Percentiles rank a stretch among this genome's conserved stretches.
Evolutionary conservation across 257 asterid species (phyloP).

Genomic region (Nicotiana noctiflora): DNA sequence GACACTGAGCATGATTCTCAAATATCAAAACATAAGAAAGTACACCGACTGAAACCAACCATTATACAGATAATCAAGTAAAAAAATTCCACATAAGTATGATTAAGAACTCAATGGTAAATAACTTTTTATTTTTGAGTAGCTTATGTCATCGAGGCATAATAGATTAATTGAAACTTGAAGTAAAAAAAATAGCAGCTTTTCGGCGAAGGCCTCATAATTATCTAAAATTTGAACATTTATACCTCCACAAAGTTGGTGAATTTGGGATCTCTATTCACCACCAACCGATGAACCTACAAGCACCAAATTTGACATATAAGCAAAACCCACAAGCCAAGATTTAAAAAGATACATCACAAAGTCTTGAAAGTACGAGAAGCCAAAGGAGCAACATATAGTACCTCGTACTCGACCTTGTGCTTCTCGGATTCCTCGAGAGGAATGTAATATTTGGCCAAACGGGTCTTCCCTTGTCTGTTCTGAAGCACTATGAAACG

Average conservation of each 20-base stretch:
- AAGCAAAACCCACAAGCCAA: not conserved
- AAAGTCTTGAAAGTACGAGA: not conserved
- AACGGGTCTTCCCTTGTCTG: slow-evolving; percentile 94
- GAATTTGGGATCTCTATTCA: slow-evolving; percentile 84
- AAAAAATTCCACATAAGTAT: too few species aligned
- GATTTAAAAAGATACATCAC: not conserved
- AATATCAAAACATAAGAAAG: too few species aligned
- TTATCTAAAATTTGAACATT: too few species aligned
- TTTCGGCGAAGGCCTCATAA: too few species aligned
- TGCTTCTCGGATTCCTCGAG: slow-evolving; percentile 99
- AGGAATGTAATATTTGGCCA: slow-evolving; percentile 93
- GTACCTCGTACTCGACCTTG: slow-evolving; percentile 92
- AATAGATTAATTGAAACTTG: too few species aligned
- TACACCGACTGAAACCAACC: too few species aligned
- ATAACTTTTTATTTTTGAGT: too few species aligned
- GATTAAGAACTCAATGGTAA: too few species aligned
- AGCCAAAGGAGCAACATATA: not conserved
- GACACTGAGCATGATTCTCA: too few species aligned
- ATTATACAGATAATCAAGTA: too few species aligned
- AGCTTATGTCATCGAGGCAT: too few species aligned
- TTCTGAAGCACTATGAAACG: slow-evolving; percentile 93
- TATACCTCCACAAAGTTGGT: slow-evolving; percentile 80
- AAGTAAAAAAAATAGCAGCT: not conserved
- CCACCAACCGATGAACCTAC: slow-evolving; percentile 89
- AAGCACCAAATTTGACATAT: not conserved